Base-by-base conservation (phyloP, 768 basidiomycete species). In the Chalciporus piperatus region DNA sequence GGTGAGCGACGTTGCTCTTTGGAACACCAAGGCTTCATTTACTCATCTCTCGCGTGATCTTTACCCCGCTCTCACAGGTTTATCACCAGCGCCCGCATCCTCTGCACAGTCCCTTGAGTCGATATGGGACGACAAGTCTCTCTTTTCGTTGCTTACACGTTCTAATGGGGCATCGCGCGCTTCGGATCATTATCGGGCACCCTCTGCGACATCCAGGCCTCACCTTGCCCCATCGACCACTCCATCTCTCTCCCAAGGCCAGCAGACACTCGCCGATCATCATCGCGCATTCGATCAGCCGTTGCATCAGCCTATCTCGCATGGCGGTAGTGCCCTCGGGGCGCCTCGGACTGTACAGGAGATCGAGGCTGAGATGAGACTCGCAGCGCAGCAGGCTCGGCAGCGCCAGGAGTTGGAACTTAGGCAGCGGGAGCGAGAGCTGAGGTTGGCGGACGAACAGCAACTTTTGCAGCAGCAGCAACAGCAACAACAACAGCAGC, bases 311-410 rank as follows among this genome's bases (percentile, higher is more conserved):
- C 55, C 63, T 7, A 59, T 64, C 48, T 64, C 72, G 14, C 74
- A 69, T 52, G 71, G 65, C 41, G 23, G 59, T 28, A 59, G 57
- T 47, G 73, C 73, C 38, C 63, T 61, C 6, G 75, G 76, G 32
- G 74, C n/a, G n/a, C n/a, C 76, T 10, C 82, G 83, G 17, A 91
- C 89, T 0, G 64, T 92, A 23, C 84, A 89, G 57, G 91, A 93
- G 57, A 85, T 93, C 52, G 91, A 93, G 61, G 80, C 83, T 3
- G 91, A 93, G 67, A 89, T 92, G 87, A 76, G 77, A n/a, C 77
- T 78, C 7, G 78, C 76, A 20, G 81, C 81, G 25, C 76, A 80
- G 47, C 76, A 80, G 53, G 65, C 68, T 10, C 67, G 73, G 23
- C 58, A 69, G 56, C 57, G 69, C 6, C 72, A 74, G 48, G 70